Evolutionary conservation across 129 eudicot genomes (phyloP), one percentile per base, ranked within the genome.

Genomic region (Erigeron canadensis): DNA sequence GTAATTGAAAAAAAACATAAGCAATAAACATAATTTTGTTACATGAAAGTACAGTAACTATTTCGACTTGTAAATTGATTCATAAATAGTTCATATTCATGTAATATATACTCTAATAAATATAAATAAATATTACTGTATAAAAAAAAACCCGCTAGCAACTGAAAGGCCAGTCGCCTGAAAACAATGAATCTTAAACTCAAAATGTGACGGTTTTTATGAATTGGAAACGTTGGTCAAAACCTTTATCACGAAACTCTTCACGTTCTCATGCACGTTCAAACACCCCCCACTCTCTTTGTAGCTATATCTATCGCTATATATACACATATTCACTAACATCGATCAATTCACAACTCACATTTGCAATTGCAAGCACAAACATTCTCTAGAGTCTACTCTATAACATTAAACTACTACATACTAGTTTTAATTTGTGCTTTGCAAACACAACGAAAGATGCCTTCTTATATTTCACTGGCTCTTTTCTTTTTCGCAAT

Each of bases 201-300:
- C 16, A 37, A 58, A 39, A 19, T 1, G 34, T 39, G 69, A 69
- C 81, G 22, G 65, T 61, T 60, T 57, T 6, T 0, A 4, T 7
- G 28, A 75, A 7, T 38, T 56, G 15, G n/a, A 55, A 75, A 9
- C 40, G 39, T 50, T 18, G 16, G 59, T 69, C 56, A 55, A 66
- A 75, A 41, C 73, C 17, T 40, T 38, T 5, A 47, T 5, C 72
- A 61, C 58, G 15, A 11, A 23, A 55, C 62, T 40, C 76, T 55
- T 63, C 81, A 77, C 76, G 81, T 77, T 61, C 70, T 69, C 81
- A 77, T 75, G 76, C 12, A 23, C 71, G 47, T 69, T 65, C 69
- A 75, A 28, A 75, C 67, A 38, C 58, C 53, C 48, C 10, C 37
- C 51, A 45, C 42, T 8, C 19, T 12, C 63, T 42, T 46, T 23